Evolutionary conservation across 768 basidiomycete species (phyloP).

Genomic region (Dendrothele bispora): DNA sequence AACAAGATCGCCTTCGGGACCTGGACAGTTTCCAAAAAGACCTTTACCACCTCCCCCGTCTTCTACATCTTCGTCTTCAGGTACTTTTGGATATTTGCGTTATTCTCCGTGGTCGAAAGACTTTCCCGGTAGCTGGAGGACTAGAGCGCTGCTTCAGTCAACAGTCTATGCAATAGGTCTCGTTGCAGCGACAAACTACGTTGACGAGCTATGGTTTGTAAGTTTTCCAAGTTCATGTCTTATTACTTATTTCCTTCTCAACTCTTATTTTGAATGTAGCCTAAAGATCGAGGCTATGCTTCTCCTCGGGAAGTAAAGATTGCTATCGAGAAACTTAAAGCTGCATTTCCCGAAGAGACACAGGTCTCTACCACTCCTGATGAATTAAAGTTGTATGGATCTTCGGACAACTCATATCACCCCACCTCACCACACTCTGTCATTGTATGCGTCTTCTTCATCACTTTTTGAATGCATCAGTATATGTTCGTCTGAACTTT

Average conservation of each 20-base stretch:
- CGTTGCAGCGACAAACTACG: conserved; percentile 26
- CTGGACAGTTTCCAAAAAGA: background rate
- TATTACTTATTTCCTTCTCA: background rate
- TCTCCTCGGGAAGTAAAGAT: conserved; percentile 42
- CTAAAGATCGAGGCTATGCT: conserved; percentile 35
- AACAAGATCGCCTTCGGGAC: background rate
- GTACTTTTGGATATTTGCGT: conserved; percentile 16
- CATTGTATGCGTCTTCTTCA: conserved; percentile 32
- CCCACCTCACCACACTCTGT: conserved; percentile 56
- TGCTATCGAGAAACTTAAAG: conserved; percentile 55
- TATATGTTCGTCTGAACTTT: background rate
- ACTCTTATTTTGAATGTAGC: conserved; percentile 1
- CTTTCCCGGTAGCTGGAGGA: conserved; percentile 32
- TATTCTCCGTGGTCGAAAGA: conserved; percentile 43
- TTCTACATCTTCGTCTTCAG: background rate
- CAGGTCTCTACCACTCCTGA: conserved; percentile 52
- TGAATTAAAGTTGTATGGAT: conserved; percentile 55
- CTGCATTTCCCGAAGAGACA: conserved; percentile 40
- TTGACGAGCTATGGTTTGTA: conserved; percentile 28
- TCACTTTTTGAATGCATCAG: background rate
- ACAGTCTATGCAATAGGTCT: conserved; percentile 34
- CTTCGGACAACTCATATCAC: conserved; percentile 70
- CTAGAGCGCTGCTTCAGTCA: conserved; percentile 35
- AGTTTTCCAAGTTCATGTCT: conserved; percentile 5
- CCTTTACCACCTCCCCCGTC: background rate